Evolutionary conservation across 169 alveolate genomes (phyloP).

Genomic region (Plasmodium gonderi): DNA sequence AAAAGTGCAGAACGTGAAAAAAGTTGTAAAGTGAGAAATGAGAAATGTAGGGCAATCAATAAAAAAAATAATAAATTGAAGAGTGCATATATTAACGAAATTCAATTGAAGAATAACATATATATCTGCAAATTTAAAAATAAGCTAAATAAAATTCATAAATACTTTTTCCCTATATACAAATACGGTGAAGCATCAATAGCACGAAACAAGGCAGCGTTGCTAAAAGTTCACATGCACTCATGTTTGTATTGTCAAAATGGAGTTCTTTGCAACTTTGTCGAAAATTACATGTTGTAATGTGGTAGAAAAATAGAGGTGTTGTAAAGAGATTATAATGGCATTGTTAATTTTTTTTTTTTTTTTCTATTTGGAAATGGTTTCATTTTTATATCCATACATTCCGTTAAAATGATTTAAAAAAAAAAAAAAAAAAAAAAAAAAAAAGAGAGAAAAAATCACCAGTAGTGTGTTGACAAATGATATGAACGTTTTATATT

Average conservation of each 20-base stretch:
- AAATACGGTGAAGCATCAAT: slow-evolving; percentile 31
- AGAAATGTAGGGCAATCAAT: background rate
- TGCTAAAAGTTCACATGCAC: slow-evolving; percentile 30
- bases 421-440: background rate
- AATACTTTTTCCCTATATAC: slow-evolving; percentile 51
- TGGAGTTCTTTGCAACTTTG: slow-evolving; percentile 59
- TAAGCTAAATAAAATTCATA: slow-evolving; percentile 46
- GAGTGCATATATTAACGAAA: slow-evolving; percentile 2
- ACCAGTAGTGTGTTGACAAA: background rate
- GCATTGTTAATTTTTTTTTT: background rate
- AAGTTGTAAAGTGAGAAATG: background rate
- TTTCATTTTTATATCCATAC: background rate
- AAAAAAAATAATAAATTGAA: slow-evolving; percentile 1
- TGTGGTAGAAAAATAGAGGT: background rate
- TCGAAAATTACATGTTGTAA: slow-evolving; percentile 41
- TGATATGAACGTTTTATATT: background rate
- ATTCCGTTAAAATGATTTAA: background rate
- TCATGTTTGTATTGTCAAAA: slow-evolving; percentile 47
- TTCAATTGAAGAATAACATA: slow-evolving; percentile 31
- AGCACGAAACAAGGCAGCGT: slow-evolving; percentile 37
- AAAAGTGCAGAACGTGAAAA: background rate
- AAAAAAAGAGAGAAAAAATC: too few relatives aligned
- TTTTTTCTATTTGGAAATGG: background rate
- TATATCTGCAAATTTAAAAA: slow-evolving; percentile 31
- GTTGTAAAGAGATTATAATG: background rate